phyloP scores from a whole-genome alignment of 192 early-diverging fungal species.

The Linnemannia zychae region DNA sequence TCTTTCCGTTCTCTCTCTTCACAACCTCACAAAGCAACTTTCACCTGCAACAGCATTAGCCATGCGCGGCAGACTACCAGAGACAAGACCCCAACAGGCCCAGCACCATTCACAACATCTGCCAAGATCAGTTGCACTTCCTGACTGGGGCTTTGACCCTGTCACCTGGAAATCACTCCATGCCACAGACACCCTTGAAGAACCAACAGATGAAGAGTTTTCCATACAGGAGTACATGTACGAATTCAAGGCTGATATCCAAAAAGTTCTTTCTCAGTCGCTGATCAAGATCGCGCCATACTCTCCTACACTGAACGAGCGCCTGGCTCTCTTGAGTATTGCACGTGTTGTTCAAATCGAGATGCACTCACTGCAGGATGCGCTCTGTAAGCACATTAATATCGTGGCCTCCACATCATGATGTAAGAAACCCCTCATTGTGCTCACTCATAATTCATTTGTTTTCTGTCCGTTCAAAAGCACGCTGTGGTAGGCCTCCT shows the following conservation, averaged over 20 bases:
- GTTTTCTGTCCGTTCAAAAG: neutral
- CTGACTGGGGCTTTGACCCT: neutral
- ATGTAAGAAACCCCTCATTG: no score
- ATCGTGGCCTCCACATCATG: neutral
- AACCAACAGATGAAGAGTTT: conserved; percentile 12
- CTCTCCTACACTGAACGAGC: neutral
- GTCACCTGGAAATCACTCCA: neutral
- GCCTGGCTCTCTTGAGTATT: neutral
- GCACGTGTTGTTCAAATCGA: conserved; percentile 23
- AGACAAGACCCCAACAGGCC: neutral
- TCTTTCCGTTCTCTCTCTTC: no score
- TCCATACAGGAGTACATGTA: neutral
- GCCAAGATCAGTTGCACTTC: neutral
- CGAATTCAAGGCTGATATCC: neutral
- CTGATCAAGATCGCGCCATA: neutral
- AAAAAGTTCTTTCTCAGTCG: neutral
- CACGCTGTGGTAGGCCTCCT: conserved; percentile 26
- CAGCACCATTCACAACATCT: neutral
- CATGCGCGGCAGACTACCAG: conserved; percentile 35
- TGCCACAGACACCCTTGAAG: neutral
- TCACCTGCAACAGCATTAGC: neutral
- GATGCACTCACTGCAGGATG: conserved; percentile 14
- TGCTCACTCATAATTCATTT: neutral
- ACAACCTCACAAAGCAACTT: no score
- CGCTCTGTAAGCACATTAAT: conserved; percentile 16